A percentile compares a stretch with the other conserved stretches of the same genome.
Conservation (phyloP, 2,329 filamentous ascomycete genomes). For the Ascomycota sp. region DNA sequence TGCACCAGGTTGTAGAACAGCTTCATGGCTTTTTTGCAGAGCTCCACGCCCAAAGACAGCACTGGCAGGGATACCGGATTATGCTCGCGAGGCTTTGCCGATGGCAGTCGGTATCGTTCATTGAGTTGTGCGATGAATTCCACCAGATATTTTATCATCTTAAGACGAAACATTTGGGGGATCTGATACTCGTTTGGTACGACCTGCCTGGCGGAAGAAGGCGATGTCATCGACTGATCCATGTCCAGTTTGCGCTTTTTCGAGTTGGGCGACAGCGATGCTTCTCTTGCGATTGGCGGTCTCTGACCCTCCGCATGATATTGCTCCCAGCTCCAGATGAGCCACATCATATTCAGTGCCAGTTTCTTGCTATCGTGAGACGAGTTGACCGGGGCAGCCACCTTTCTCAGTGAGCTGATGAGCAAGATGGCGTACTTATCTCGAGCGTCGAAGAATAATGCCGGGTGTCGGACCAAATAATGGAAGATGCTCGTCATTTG, state of each 20-base stretch:
- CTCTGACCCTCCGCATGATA: conserved; percentile 46
- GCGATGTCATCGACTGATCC: conserved; percentile 30
- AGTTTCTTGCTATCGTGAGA: conserved; percentile 85
- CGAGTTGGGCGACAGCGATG: conserved; percentile 49
- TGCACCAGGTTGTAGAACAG: conserved; percentile 72
- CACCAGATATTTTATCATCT: conserved; percentile 86
- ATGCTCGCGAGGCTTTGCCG: conserved; percentile 41
- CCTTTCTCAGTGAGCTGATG: conserved; percentile 72
- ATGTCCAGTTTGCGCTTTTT: conserved; percentile 62
- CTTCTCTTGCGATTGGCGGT: conserved; percentile 11
- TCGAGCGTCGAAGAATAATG: conserved; percentile 84
- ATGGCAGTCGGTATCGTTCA: conserved; percentile 64
- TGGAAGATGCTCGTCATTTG: conserved; percentile 96
- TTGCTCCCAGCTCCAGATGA: conserved; percentile 89
- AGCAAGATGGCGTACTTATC: conserved; percentile 83
- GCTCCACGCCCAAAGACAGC: conserved; percentile 44
- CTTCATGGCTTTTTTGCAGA: conserved; percentile 67
- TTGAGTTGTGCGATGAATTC: conserved; percentile 83
- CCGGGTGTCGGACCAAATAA: conserved; percentile 79
- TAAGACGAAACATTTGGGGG: conserved; percentile 43
- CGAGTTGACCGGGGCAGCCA: conserved; percentile 62
- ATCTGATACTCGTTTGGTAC: conserved; percentile 44
- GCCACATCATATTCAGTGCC: conserved; percentile 70
- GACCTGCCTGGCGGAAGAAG: conserved; percentile 23
- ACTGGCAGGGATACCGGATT: conserved; percentile 21